Evolutionary conservation across 805 yeast species (phyloP), one percentile per base, ranked within the genome.

Genomic region (Brettanomyces anomalus): DNA sequence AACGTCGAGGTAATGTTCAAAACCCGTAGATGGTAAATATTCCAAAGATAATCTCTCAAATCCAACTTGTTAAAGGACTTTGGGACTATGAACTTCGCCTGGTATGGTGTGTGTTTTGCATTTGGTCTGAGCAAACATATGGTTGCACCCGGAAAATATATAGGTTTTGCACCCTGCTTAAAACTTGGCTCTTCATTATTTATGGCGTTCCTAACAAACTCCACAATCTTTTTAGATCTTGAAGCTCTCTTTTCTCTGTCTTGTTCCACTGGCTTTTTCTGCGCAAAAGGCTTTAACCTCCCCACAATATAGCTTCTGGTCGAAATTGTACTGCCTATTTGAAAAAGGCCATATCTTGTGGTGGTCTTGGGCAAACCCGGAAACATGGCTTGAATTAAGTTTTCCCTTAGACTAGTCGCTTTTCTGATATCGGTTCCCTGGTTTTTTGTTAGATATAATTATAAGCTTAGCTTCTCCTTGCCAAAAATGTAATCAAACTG

Each of bases 81-180:
- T 14, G 99, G 98, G 16, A 94, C 98, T 49, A 85, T 77, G 64
- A 93, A 93, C 61, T 87, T 88, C 40, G 97, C 97, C 64, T 88
- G 97, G 66, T 85, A 89, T 39, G 99, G 99, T 0, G 96, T 85
- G 64, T 86, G 95, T 57, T 85, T 85, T n/a, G 97, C 96, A 56
- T 85, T 85, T 36, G 97, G 96, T 58, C 95, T 76, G 48, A 93
- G 66, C 28, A 90, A 68, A 40, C 85, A 77, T 33, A 90, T 70
- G 48, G 90, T 71, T 1, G 94, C 96, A 48, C 79, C 78, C 28
- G 98, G 98, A 61, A 90, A 85, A 60, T 77, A 89, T 8, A 84
- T 69, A 49, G 83, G 70, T 50, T 74, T 77, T 5, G 77, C 81
- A 54, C 98, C 98, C 6, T 84, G 76, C 34, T 69, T 70, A 74